These are phyloP conservation scores for Tubosaeta brunneosetosa DNA, from an alignment of 768 basidiomycete genomes.

Conservation along the genomic window DNA sequence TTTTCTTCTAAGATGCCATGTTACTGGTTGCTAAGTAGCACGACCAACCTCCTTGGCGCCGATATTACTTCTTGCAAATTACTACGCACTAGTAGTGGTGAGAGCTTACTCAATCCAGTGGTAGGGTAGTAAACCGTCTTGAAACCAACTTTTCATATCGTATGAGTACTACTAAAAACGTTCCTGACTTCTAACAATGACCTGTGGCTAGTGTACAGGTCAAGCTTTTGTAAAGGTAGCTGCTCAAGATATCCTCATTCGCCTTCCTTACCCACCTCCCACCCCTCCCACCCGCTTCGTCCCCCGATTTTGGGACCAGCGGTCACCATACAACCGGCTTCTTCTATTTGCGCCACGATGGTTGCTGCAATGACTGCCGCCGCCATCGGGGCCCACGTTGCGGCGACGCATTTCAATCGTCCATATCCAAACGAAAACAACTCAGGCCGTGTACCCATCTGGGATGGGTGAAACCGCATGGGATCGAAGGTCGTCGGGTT, in stretches of 20 bases:
- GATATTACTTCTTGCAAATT: no score
- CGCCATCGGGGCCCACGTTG: conserved; percentile 54
- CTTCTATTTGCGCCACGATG: conserved; percentile 34
- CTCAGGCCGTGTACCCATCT: conserved; percentile 18
- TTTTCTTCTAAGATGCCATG: no score
- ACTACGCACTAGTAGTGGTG: no score
- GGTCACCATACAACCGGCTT: conserved; percentile 15
- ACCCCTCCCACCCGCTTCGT: conserved; percentile 48
- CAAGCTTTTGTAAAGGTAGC: no score
- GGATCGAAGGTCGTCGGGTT: conserved; percentile 45
- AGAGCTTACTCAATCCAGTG: no score
- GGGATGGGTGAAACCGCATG: conserved; percentile 33
- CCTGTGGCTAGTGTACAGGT: no score
- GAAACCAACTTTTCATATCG: no score
- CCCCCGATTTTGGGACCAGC: conserved; percentile 30
- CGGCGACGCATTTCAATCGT: conserved; percentile 36
- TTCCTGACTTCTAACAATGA: no score
- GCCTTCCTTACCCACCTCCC: conserved; percentile 21
- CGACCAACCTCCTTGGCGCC: no score
- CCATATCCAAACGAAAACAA: conserved; percentile 46
- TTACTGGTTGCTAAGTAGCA: no score
- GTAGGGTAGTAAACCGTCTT: no score
- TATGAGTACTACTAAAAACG: no score
- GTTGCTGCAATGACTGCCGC: conserved; percentile 45
- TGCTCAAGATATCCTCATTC: neutral